Conservation (phyloP, 805 yeast species). For the Wickerhamiella kurtzmanii region DNA sequence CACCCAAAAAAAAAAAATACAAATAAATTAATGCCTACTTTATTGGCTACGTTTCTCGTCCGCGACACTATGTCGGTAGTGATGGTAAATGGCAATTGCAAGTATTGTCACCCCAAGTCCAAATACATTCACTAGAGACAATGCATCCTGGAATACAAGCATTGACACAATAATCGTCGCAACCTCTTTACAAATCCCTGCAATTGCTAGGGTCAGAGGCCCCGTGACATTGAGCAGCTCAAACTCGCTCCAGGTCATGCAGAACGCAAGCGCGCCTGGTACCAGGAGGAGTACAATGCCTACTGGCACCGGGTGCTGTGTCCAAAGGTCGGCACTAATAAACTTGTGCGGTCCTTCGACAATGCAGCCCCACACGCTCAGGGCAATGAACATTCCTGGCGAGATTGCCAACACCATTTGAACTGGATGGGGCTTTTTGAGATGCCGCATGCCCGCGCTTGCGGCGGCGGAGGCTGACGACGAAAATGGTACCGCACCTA, state of each 20-base stretch:
- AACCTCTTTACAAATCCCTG: slow-evolving; percentile 87
- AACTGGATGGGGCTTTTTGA: slow-evolving; percentile 43
- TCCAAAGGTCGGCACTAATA: slow-evolving; percentile 47
- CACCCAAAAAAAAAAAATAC: not conserved
- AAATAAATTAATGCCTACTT: too few species aligned
- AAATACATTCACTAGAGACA: slow-evolving; percentile 51
- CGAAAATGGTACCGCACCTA: slow-evolving; percentile 27
- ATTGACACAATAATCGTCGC: slow-evolving; percentile 62
- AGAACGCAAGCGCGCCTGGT: slow-evolving; percentile 80
- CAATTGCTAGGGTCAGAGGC: slow-evolving; percentile 73
- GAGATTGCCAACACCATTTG: slow-evolving; percentile 71
- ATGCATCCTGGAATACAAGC: slow-evolving; percentile 57
- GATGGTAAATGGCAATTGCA: slow-evolving; percentile 77
- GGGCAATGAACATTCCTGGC: slow-evolving; percentile 62
- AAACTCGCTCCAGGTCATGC: slow-evolving; percentile 76
- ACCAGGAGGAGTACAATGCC: slow-evolving; percentile 50
- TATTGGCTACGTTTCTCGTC: not conserved
- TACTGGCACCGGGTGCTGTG: slow-evolving; percentile 37
- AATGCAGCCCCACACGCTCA: slow-evolving; percentile 47
- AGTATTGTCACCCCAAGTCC: slow-evolving; percentile 65
- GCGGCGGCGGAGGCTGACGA: not conserved
- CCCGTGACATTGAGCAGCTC: slow-evolving; percentile 68
- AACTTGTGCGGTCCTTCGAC: slow-evolving; percentile 58
- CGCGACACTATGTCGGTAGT: slow-evolving; percentile 12
- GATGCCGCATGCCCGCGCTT: too few species aligned